These are phyloP conservation scores for Gynostemma pentaphyllum DNA, from an alignment of 306 rosid species.

Conservation along the genomic window DNA sequence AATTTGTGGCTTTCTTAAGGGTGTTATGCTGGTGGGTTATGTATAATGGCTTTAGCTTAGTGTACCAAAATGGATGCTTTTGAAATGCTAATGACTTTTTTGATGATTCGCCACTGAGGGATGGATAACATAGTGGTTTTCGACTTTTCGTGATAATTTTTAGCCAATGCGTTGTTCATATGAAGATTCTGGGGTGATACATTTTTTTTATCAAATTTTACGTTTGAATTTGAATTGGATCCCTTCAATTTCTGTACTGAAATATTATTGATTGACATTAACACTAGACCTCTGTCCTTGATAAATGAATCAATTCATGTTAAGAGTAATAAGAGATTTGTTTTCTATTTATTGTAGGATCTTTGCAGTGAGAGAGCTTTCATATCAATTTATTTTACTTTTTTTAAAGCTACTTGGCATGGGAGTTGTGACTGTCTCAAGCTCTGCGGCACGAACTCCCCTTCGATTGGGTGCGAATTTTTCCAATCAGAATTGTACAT, in stretches of 20 bases:
- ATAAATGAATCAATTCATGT: not conserved
- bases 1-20: not conserved
- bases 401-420: conserved; percentile 37
- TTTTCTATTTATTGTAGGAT: conserved; percentile 24
- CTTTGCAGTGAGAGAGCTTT: conserved; percentile 17
- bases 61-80: not conserved
- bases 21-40: not conserved
- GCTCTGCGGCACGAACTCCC: conserved; percentile 66
- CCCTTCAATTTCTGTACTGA: too few species aligned
- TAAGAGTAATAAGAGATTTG: not conserved
- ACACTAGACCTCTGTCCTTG: too few species aligned
- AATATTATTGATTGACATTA: too few species aligned
- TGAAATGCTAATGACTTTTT: not conserved
- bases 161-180: not conserved
- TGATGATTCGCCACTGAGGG: not conserved
- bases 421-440: conserved; percentile 95
- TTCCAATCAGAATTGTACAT: conserved; percentile 21
- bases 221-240: too few species aligned
- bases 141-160: not conserved
- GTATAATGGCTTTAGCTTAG: not conserved
- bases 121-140: not conserved
- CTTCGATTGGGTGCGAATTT: conserved; percentile 50
- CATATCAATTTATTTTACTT: not conserved
- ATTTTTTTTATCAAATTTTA: too few species aligned
- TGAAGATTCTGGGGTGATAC: too few species aligned